phyloP scores from a whole-genome alignment of 768 basidiomycete species.

The Leccinellum luteum region DNA sequence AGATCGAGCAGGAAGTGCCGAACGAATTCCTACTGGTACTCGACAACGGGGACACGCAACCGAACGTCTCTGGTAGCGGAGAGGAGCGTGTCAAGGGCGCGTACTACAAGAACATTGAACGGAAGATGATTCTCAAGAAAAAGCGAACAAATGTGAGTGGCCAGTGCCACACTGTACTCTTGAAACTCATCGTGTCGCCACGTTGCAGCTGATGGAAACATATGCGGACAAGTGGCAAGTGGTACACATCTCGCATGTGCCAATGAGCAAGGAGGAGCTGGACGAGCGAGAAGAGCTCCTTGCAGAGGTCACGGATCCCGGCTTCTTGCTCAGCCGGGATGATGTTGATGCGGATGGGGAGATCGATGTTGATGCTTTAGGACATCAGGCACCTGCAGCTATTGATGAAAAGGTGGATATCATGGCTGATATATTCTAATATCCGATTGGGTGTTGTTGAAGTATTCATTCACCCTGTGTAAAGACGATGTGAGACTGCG shows the following conservation, averaged over 20 bases:
- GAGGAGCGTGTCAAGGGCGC: conserved; percentile 59
- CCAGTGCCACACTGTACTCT: not conserved
- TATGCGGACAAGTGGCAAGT: conserved; percentile 83
- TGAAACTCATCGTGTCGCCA: not conserved
- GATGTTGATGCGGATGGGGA: conserved; percentile 64
- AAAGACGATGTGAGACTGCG: not conserved
- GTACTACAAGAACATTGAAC: conserved; percentile 86
- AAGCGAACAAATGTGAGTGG: conserved; percentile 70
- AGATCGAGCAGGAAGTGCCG: conserved; percentile 81
- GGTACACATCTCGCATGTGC: conserved; percentile 67
- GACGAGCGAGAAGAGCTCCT: conserved; percentile 76
- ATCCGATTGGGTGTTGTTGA: not conserved
- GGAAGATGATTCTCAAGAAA: conserved; percentile 86
- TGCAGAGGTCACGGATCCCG: conserved; percentile 73
- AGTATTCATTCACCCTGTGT: not conserved
- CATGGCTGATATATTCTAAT: conserved; percentile 35
- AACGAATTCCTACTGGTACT: conserved; percentile 81
- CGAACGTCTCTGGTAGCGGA: conserved; percentile 36
- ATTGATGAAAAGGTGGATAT: conserved; percentile 44
- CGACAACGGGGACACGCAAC: conserved; percentile 50
- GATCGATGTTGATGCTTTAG: conserved; percentile 52
- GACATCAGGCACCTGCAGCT: conserved; percentile 49
- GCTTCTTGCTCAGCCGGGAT: conserved; percentile 46
- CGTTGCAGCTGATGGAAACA: conserved; percentile 57
- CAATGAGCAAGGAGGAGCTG: conserved; percentile 71